phyloP scores from a whole-genome alignment of 129 eudicot genomes.

The Saussurea involucrata region DNA sequence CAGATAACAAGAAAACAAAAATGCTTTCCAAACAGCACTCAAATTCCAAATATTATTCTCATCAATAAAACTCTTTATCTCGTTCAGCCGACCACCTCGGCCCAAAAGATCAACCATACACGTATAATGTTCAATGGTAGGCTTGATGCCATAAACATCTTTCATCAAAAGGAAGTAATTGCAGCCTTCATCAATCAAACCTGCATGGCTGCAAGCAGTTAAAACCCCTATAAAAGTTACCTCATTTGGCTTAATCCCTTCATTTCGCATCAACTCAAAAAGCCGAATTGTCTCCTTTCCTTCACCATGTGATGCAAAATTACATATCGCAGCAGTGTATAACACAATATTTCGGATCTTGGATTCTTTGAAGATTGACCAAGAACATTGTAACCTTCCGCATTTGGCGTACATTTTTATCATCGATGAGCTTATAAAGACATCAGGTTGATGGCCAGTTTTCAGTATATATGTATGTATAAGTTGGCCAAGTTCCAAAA shows the following conservation, averaged over 20 bases:
- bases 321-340: constrained; percentile 64
- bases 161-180: constrained; percentile 54
- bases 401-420: constrained; percentile 84
- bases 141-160: constrained; percentile 51
- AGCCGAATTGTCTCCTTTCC: constrained; percentile 59
- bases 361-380: constrained; percentile 37
- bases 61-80: constrained; percentile 47
- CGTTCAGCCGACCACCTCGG: constrained; percentile 59
- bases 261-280: constrained; percentile 51
- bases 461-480: constrained; percentile 52
- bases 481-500: constrained; percentile 67
- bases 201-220: constrained; percentile 71
- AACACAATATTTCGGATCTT: constrained; percentile 45
- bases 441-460: constrained; percentile 47
- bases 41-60: constrained; percentile 50
- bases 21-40: constrained; percentile 66
- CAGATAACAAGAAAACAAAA: constrained; percentile 56
- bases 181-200: constrained; percentile 70
- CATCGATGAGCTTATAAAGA: constrained; percentile 56
- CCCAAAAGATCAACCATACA: constrained; percentile 89
- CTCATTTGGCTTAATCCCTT: constrained; percentile 61
- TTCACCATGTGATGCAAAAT: constrained; percentile 65
- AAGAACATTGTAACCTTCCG: constrained; percentile 48
- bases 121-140: constrained; percentile 60
- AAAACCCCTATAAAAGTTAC: constrained; percentile 62